Conservation (phyloP, 2,329 filamentous ascomycete species). For the Massarina eburnea region DNA sequence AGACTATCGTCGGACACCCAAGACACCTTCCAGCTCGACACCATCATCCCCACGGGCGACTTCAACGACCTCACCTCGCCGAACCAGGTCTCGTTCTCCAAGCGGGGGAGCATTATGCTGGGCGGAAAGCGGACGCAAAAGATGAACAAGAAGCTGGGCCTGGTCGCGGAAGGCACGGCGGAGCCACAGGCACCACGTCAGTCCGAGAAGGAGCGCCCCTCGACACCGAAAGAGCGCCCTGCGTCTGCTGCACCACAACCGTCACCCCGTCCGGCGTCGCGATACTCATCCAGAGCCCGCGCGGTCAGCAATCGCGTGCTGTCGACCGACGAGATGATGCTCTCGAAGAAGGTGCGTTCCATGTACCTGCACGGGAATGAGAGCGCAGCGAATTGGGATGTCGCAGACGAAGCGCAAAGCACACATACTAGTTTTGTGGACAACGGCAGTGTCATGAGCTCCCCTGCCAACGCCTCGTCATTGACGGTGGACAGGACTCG, state of each 20-base stretch:
- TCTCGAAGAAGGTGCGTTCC: constrained; percentile 63
- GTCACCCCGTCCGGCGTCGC: constrained; percentile 41
- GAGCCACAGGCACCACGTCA: constrained; percentile 13
- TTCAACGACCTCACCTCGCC: constrained; percentile 56
- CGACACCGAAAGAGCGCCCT: constrained; percentile 21
- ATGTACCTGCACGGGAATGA: constrained; percentile 67
- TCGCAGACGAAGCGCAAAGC: constrained; percentile 21
- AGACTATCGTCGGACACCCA: constrained; percentile 40
- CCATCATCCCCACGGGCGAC: constrained; percentile 57
- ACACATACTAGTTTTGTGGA: constrained; percentile 22
- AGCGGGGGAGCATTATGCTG: constrained; percentile 61
- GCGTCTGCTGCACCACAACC: constrained; percentile 22
- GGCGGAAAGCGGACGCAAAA: constrained; percentile 54
- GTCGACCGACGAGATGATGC: constrained; percentile 64
- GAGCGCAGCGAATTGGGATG: constrained; percentile 50
- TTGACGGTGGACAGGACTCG: constrained; percentile 28
- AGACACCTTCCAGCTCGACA: constrained; percentile 46
- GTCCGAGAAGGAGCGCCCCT: background rate
- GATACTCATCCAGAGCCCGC: constrained; percentile 37
- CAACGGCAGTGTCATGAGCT: constrained; percentile 23
- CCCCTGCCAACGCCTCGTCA: constrained; percentile 28
- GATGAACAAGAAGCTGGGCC: constrained; percentile 33
- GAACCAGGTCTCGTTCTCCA: constrained; percentile 60
- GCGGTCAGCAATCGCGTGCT: constrained; percentile 52
- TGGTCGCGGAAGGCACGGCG: constrained; percentile 21